Conservation (phyloP, 208 protist species). For the Lotmaria passim region DNA sequence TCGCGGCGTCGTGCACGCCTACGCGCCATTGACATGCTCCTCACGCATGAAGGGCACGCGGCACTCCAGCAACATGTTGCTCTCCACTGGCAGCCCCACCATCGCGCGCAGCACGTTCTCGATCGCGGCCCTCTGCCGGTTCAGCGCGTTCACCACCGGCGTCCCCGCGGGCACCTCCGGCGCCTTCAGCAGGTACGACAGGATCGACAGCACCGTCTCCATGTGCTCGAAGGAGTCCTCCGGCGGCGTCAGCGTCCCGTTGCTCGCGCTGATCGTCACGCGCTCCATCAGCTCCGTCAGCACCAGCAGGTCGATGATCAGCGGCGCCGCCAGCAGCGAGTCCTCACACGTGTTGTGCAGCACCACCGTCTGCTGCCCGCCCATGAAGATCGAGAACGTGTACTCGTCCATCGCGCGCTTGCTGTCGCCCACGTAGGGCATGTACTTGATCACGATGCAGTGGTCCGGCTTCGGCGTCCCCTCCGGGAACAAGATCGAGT, state of each 20-base stretch:
- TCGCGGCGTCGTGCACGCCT: not conserved
- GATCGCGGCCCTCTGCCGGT: constrained; percentile 94
- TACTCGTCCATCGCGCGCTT: constrained; percentile 99
- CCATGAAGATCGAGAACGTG: constrained; percentile 98
- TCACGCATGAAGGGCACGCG: constrained; percentile 69
- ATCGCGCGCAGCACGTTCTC: constrained; percentile 97
- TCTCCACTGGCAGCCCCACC: constrained; percentile 95
- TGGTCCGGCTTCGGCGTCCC: constrained; percentile 96
- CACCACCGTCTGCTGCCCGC: constrained; percentile 94
- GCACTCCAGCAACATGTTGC: constrained; percentile 96
- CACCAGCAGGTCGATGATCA: constrained; percentile 98
- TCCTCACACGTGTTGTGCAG: constrained; percentile 99
- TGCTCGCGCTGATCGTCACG: constrained; percentile 64
- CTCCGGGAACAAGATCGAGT: constrained; percentile 95
- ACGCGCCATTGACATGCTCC: constrained; percentile 32
- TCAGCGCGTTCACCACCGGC: constrained; percentile 98
- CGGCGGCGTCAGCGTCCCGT: constrained; percentile 12
- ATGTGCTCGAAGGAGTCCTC: constrained; percentile 82
- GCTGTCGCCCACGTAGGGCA: constrained; percentile 96
- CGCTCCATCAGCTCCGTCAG: constrained; percentile 96
- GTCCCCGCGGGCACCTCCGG: constrained; percentile 92
- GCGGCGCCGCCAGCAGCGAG: constrained; percentile 98
- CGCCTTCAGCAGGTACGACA: constrained; percentile 98
- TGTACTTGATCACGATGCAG: constrained; percentile 99
- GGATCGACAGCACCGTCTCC: constrained; percentile 93